These are phyloP conservation scores for Capsicum chinense DNA, from an alignment of 257 asterid genomes.

Conservation along the genomic window DNA sequence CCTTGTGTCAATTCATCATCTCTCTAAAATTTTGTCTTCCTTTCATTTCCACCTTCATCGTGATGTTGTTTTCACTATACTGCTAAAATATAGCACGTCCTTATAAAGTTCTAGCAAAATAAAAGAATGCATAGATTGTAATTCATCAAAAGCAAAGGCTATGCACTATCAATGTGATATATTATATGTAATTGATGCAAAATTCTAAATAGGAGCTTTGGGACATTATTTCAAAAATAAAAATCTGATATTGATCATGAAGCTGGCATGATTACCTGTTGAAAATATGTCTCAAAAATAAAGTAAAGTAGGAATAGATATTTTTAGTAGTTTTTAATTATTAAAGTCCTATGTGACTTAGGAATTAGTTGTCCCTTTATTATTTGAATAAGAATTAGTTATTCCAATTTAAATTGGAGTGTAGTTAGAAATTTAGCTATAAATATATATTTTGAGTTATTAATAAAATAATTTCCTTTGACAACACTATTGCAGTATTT, in stretches of 20 bases:
- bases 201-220: neutral
- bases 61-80: neutral
- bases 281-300: no score
- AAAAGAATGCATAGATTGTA: neutral
- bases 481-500: no score
- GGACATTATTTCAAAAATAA: constrained; percentile 17
- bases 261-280: constrained; percentile 8
- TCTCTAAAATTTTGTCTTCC: neutral
- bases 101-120: neutral
- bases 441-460: no score
- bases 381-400: no score
- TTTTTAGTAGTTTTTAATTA: no score
- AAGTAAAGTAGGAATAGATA: no score
- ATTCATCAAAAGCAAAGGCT: neutral
- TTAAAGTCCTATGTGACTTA: no score
- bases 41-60: neutral
- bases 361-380: no score
- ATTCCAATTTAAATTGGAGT: no score
- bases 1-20: neutral
- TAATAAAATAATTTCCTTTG: no score
- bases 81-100: neutral
- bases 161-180: neutral
- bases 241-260: constrained; percentile 28
- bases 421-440: no score
- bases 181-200: neutral